phyloP scores from a whole-genome alignment of 2,329 filamentous ascomycete species.

The Massarina eburnea region DNA sequence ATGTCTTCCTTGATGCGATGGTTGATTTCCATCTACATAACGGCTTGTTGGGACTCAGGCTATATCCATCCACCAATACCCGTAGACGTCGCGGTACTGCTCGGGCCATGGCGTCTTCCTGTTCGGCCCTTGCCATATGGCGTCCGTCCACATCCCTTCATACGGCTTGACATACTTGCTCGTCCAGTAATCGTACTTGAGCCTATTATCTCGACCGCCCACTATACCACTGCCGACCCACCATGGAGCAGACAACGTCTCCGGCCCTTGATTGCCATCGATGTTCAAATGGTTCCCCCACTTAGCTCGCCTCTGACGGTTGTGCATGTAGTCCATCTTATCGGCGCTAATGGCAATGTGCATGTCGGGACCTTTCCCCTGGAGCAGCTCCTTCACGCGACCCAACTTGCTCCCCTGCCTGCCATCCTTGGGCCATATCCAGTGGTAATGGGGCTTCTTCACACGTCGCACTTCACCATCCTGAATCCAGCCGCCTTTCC shows the following conservation, averaged over 20 bases:
- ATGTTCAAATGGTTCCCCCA: constrained; percentile 42
- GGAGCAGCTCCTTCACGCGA: constrained; percentile 47
- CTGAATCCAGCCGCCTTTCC: constrained; percentile 23
- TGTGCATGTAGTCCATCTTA: constrained; percentile 39
- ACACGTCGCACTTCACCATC: constrained; percentile 19
- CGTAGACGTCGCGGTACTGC: constrained; percentile 26
- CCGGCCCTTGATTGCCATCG: constrained; percentile 18
- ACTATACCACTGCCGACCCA: constrained; percentile 9
- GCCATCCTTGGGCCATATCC: constrained; percentile 50
- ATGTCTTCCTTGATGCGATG: constrained; percentile 18
- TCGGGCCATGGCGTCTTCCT: constrained; percentile 24
- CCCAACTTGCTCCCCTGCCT: constrained; percentile 40
- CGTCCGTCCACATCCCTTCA: constrained; percentile 34
- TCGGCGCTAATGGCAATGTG: constrained; percentile 45
- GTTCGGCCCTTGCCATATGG: constrained; percentile 30
- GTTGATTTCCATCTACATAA: background rate
- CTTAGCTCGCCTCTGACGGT: constrained; percentile 38
- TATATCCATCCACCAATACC: constrained; percentile 29
- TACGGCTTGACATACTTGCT: constrained; percentile 34
- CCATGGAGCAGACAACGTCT: constrained; percentile 7
- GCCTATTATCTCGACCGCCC: constrained; percentile 16
- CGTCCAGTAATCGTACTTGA: constrained; percentile 40
- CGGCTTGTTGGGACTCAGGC: background rate
- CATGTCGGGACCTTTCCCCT: constrained; percentile 49
- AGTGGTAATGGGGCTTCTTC: constrained; percentile 43